Percentiles rank a stretch among this genome's conserved stretches.
Evolutionary conservation across 1,139 yeast species (phyloP).

Genomic region (Hansenula sp.): DNA sequence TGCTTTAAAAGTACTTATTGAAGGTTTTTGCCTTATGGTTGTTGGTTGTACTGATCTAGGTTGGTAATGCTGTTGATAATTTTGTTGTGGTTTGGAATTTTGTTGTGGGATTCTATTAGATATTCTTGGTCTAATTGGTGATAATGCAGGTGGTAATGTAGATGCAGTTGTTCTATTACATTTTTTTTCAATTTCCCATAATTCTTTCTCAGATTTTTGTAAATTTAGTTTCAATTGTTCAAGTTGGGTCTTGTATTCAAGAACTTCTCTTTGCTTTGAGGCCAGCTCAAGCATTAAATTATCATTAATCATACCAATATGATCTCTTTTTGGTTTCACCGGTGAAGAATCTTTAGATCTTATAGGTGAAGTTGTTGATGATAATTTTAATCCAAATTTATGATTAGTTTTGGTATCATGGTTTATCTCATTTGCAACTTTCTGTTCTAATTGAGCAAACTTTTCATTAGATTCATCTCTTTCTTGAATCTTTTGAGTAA

Average conservation of each 20-base stretch:
- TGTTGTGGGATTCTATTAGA: constrained; percentile 4
- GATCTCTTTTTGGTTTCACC: neutral
- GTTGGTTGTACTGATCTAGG: neutral
- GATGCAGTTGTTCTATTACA: constrained; percentile 16
- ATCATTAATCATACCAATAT: constrained; percentile 9
- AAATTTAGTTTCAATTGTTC: constrained; percentile 30
- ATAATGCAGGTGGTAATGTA: neutral
- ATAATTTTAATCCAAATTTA: neutral
- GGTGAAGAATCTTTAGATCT: neutral
- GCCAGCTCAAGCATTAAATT: constrained; percentile 33
- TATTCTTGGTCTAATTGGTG: constrained; percentile 2
- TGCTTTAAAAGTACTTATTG: constrained; percentile 7
- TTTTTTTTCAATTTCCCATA: constrained; percentile 28
- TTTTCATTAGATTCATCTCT: constrained; percentile 12
- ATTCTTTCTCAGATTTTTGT: constrained; percentile 30
- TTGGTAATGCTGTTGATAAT: neutral
- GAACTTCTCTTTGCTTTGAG: constrained; percentile 37
- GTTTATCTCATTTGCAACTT: too few relatives aligned
- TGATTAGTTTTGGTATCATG: too few relatives aligned
- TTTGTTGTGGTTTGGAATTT: neutral
- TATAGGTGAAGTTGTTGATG: constrained; percentile 2
- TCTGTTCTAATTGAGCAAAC: constrained; percentile 11
- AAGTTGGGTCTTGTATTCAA: constrained; percentile 34
- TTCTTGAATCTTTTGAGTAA: constrained; percentile 15
- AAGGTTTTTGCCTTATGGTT: constrained; percentile 1